A percentile compares a stretch with the other conserved stretches of the same genome.
These are phyloP conservation scores for Farysia itapuensis DNA, from an alignment of 1,284 basidiomycete genomes.

Conservation along the genomic window DNA sequence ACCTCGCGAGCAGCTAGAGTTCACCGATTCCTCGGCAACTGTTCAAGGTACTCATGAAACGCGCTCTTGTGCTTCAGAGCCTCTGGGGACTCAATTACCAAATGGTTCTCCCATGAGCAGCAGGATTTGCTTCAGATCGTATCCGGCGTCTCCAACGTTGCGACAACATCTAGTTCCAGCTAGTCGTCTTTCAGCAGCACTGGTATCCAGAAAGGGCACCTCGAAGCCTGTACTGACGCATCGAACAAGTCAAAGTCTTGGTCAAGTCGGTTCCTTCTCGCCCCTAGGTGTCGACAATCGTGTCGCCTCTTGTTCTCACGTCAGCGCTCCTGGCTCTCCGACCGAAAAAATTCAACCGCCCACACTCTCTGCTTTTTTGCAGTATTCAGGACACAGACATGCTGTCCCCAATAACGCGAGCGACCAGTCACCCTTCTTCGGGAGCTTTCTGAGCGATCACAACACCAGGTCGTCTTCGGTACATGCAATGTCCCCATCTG, in stretches of 20 bases:
- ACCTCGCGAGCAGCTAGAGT: too few species aligned
- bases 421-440: conserved; percentile 7
- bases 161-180: too few species aligned
- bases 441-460: background rate
- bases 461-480: conserved; percentile 9
- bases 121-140: too few species aligned
- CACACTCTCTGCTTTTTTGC: conserved; percentile 5
- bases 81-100: too few species aligned
- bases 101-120: too few species aligned
- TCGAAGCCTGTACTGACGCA: conserved; percentile 9
- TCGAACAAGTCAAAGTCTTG: conserved; percentile 30
- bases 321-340: conserved; percentile 29
- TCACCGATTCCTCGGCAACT: too few species aligned
- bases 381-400: conserved; percentile 6
- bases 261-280: conserved; percentile 28
- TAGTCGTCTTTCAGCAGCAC: too few species aligned
- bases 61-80: too few species aligned
- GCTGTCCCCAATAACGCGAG: conserved; percentile 1
- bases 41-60: too few species aligned
- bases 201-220: too few species aligned
- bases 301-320: conserved; percentile 7
- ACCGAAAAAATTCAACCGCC: conserved; percentile 7
- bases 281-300: conserved; percentile 5
- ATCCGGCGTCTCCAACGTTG: too few species aligned
- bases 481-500: conserved; percentile 24